phyloP scores from a whole-genome alignment of 768 basidiomycete genomes.

The Grammothele lineata region DNA sequence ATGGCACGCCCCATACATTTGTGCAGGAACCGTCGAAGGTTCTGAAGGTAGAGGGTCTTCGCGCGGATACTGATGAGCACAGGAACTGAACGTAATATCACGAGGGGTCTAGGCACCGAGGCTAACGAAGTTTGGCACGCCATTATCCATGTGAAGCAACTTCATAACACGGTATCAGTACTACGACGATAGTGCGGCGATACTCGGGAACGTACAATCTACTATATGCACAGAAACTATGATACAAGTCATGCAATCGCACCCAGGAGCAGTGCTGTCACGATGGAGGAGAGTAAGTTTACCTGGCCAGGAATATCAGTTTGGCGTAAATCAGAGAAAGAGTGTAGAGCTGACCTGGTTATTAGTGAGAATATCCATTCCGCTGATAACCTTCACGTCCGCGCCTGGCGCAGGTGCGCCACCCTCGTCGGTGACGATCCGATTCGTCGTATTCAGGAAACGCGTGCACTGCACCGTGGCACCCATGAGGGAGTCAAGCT shows the following conservation, averaged over 20 bases:
- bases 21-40: no score
- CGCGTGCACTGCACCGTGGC: slow-evolving; percentile 82
- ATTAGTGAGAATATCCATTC: slow-evolving; percentile 72
- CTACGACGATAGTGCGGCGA: no score
- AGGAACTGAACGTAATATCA: no score
- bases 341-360: slow-evolving; percentile 52
- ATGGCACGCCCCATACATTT: no score
- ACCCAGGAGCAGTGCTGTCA: slow-evolving; percentile 34
- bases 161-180: no score
- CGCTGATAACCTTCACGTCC: slow-evolving; percentile 55
- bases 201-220: no score
- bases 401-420: slow-evolving; percentile 27
- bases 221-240: no score
- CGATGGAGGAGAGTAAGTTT: slow-evolving; percentile 41
- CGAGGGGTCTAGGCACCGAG: no score
- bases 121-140: no score
- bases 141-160: no score
- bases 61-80: no score
- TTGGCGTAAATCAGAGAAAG: neutral
- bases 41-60: no score
- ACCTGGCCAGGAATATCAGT: slow-evolving; percentile 25
- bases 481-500: slow-evolving; percentile 86
- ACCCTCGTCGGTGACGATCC: slow-evolving; percentile 58
- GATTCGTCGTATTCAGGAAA: slow-evolving; percentile 57
- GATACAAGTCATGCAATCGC: slow-evolving; percentile 34